Evolutionary conservation across 2,329 filamentous ascomycete genomes (phyloP), one percentile per base, ranked within the genome.

Genomic region (Hypomyces rosellus): DNA sequence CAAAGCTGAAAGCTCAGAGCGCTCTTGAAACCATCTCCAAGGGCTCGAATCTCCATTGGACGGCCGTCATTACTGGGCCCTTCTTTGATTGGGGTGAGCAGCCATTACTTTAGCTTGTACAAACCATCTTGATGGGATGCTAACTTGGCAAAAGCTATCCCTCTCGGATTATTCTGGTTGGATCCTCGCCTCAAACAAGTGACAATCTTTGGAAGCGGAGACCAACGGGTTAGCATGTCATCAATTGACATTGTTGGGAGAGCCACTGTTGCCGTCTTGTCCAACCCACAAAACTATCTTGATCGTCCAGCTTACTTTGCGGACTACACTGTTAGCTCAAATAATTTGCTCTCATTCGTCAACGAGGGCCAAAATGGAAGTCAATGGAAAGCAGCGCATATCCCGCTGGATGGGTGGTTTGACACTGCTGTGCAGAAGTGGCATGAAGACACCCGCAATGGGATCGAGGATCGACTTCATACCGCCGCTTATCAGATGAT

Each of bases 41-140:
- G 0, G 37, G 20, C 11, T 52, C 37, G 1, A 50, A 13, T 6
- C 40, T 61, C 4, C 45, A 50, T 1, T 61, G 57, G 59, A 61
- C 58, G 1, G 56, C 56, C n/a, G 54, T 61, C 22, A 46, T 59
- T 0, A 41, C 53, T 1, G 55, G 58, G 2, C 50, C 45, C 0
- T 61, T 55, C 57, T 60, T 57, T 33, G 58, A 61, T 48, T 61
- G 55, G 55, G 39, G 42, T 30, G 25, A 30, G 25, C 9, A 30
- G 9, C 6, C 25, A 2, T 30, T 7, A 4, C 25, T 8, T 30
- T 7, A 6, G 9, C 6, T 30, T 30, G 25, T 11, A 8, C 9
- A 6, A 30, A 11, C 2, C 6, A 8, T 30, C 25, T 11, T 8
- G 6, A 11, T 30, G 25, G 9, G 9, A 30, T 30, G 8, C 25